These are phyloP conservation scores for Camellia sinensis DNA, from an alignment of 148 eudicot genomes.

Conservation along the genomic window DNA sequence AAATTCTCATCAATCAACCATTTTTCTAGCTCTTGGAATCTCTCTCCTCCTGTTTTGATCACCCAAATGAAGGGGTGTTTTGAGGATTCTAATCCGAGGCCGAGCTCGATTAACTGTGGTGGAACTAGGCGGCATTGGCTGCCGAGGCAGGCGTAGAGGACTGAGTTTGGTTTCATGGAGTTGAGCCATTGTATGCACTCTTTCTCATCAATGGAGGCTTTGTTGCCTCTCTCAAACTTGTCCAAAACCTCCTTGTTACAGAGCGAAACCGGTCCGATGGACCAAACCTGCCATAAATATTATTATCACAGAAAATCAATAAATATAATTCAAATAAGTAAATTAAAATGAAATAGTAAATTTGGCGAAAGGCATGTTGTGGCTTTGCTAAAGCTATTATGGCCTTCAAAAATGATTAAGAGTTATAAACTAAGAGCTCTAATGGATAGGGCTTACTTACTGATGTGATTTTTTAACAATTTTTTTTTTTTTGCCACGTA, in stretches of 20 bases:
- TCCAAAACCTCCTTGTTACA: constrained; percentile 31
- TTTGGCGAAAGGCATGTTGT: too few species aligned
- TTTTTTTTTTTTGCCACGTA: too few species aligned
- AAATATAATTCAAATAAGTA: too few species aligned
- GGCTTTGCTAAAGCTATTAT: too few species aligned
- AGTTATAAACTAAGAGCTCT: too few species aligned
- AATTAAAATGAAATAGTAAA: too few species aligned
- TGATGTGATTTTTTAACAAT: too few species aligned
- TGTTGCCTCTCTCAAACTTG: constrained; percentile 36
- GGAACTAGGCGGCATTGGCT: constrained; percentile 39
- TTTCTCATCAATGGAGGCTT: constrained; percentile 27
- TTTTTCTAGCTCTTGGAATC: constrained; percentile 30
- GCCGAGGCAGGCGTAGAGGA: constrained; percentile 50
- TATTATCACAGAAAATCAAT: too few species aligned
- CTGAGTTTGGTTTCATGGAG: constrained; percentile 29
- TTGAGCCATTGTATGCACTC: constrained; percentile 47
- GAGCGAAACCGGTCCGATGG: constrained; percentile 46
- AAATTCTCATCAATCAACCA: constrained; percentile 39
- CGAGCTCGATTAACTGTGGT: constrained; percentile 40
- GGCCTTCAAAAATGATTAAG: too few species aligned
- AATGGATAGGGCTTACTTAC: too few species aligned
- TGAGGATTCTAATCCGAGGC: constrained; percentile 42
- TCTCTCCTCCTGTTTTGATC: constrained; percentile 29
- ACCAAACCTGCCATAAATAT: constrained; percentile 21
- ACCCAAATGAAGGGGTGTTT: constrained; percentile 52